Base-by-base conservation (phyloP, 2,329 filamentous ascomycete species). In the Sphaerulina musiva region DNA sequence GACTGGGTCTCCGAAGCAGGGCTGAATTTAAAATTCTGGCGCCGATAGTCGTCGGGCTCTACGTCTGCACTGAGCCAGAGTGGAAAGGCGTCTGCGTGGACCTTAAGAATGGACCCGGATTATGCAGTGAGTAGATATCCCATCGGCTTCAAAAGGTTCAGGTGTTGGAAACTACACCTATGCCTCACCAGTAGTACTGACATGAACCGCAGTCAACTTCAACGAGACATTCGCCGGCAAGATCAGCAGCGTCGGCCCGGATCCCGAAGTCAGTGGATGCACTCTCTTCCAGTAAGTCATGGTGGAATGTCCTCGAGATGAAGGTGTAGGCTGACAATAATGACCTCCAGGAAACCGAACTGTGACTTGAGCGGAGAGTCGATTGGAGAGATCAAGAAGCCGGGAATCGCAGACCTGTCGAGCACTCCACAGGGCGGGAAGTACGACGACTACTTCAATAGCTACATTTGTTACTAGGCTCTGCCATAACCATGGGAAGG, bases 381-480 rank as follows among this genome's bases (percentile, higher is more conserved):
- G 10, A 34, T 61, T 1, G 43, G 32, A 17, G 48, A 47, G 10
- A 34, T 59, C 12, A 42, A 20, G 38, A 51, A 47, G 17, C 59
- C 59, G 7, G 59, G 59, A 17, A 31, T 53, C 26, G 20, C 45
- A 14, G 41, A 60, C 36, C 48, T 61, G 20, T 42, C 47, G 2
- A 26, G 11, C 8, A 40, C n/a, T 6, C 57, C 59, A 4, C 41
- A 51, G 17, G 51, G n/a, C 7, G 57, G 57, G 7, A 45, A 46
- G 29, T 61, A 48, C 51, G 54, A 61, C 40, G 50, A 60, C 40
- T 48, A 54, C 20, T 52, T 59, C 12, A 20, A 41, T 20, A 58
- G 55, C 31, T 61, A 59, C 38, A 55, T 58, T 17, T 61, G 59
- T 42, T 61, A 61, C 41, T 61, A 47, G 48, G 26, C 11, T 4